phyloP scores from a whole-genome alignment of 257 asterid species.

The Nicotiana tomentosiformis region DNA sequence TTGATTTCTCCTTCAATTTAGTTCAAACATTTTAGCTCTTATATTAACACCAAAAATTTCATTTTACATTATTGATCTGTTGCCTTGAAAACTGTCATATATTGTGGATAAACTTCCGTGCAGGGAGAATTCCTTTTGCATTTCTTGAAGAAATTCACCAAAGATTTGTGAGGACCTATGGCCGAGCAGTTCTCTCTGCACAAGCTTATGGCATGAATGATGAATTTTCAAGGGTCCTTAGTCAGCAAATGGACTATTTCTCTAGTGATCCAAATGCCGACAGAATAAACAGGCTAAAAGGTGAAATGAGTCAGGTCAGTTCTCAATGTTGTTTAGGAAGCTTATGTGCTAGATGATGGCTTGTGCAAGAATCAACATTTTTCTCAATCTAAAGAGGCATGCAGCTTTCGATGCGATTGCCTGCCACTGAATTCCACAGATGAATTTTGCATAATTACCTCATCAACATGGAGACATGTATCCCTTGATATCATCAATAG shows the following conservation, averaged over 20 bases:
- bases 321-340: not conserved
- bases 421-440: not conserved
- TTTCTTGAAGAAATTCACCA: slow-evolving; percentile 98
- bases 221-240: slow-evolving; percentile 89
- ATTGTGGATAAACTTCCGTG: not conserved
- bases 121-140: slow-evolving; percentile 97
- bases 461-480: not conserved
- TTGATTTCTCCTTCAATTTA: not conserved
- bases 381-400: not conserved
- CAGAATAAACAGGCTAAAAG: slow-evolving; percentile 83
- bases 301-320: slow-evolving; percentile 99
- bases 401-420: not conserved
- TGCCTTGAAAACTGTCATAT: not conserved
- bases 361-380: not conserved
- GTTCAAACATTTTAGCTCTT: not conserved
- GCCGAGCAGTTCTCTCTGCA: slow-evolving; percentile 90
- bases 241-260: slow-evolving; percentile 94
- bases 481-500: not conserved
- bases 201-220: slow-evolving; percentile 99
- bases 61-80: not conserved
- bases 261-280: slow-evolving; percentile 98
- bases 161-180: slow-evolving; percentile 90
- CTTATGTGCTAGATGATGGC: not conserved
- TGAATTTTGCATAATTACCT: not conserved
- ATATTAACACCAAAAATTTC: not conserved